Base-by-base conservation (phyloP, 73 alveolate species). In the Tetrahymena borealis region DNA sequence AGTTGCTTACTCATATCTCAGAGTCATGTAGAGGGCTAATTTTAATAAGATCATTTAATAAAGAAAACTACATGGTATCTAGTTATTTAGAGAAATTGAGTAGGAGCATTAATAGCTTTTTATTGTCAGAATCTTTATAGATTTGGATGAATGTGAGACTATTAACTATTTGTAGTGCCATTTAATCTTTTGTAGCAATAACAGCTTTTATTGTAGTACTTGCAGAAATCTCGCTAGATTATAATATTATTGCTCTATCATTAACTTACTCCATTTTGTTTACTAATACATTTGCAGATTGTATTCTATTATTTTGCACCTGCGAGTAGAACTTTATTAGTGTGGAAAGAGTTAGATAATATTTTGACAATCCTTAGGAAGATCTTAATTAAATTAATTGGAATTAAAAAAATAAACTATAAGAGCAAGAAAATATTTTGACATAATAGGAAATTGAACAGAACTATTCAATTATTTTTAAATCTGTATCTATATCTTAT, bases 131-230 rank as follows among this genome's bases (percentile, higher is more conserved):
- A 24, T 78, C 79, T 32, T 33, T 91, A 1, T 78, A 78, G 35
- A n/a, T 91, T 16, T 91, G 94, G 94, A 78, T 78, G 79, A 79
- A 79, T 11, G 91, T 91, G 32, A 91, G 94, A 91, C 38, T 91
- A 91, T 78, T 37, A 33, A 36, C 90, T 20, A 43, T 91, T 60
- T 78, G 94, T 28, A 60, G 90, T 91, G 31, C 79, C 20, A 78
- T 91, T 24, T 79, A 78, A 37, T 39, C 90, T 24, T 91, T 20
- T 37, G 85, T 78, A 7, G 79, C 90, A 18, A 11, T 37, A 18
- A 43, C 90, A 37, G 92, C 35, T 9, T 33, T 91, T 12, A 38
- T 43, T 9, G n/a, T 91, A 3, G 3, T 77, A 20, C 18, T 91
- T 6, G 32, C 40, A 16, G 38, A 91, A 32, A 37, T 91, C n/a